Base-by-base conservation (phyloP, 2,329 filamentous ascomycete genomes). In the Xylaria arbuscula region DNA sequence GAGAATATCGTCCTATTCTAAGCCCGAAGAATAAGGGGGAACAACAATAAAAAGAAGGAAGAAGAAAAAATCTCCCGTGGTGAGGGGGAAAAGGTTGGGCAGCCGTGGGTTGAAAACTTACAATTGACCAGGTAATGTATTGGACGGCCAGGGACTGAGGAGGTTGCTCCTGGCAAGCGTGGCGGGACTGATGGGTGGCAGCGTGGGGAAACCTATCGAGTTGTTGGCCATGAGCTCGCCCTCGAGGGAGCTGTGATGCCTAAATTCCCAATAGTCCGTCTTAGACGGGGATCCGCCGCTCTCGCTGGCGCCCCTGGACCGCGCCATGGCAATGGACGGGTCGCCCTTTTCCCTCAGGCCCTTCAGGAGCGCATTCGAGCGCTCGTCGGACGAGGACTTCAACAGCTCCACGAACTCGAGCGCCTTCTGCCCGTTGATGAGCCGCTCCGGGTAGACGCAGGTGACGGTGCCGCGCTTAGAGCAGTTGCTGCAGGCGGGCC, bases 361-460 rank as follows among this genome's bases (percentile, higher is more conserved):
- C 3, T 66, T 58, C 15, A 80, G 28, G 1, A 76, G 72, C 5
- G 69, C 59, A 2, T 64, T 24, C 5, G 72, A 72, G 24, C 74
- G 71, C 0, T 64, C 17, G 11, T 72, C 62, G 0, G 76, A 69
- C 1, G 76, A 55, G 17, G 69, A 62, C 40, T 71, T 72, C 3
- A 79, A 59, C 1, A 76, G 68, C 10, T 75, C 69, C 4, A 78
- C 47, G 1, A 79, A 22, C 47, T 79, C 77, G 1, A 71, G 56
- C 13, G 62, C 62, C 32, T 71, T 70, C 3, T 67, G 70, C 10
- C 65, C 68, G 17, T 70, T 59, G 34, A 70, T 66, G 19, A 64
- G 34, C 51, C 65, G 67, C 24, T 74, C 74, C 6, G 68, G 47
- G 34, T 74, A 74, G 8, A 68, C 17, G 36, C 74, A 75, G 8